Evolutionary conservation across 352 stramenopile species (phyloP), one percentile per base, ranked within the genome.

Genomic region (Phytophthora pini): DNA sequence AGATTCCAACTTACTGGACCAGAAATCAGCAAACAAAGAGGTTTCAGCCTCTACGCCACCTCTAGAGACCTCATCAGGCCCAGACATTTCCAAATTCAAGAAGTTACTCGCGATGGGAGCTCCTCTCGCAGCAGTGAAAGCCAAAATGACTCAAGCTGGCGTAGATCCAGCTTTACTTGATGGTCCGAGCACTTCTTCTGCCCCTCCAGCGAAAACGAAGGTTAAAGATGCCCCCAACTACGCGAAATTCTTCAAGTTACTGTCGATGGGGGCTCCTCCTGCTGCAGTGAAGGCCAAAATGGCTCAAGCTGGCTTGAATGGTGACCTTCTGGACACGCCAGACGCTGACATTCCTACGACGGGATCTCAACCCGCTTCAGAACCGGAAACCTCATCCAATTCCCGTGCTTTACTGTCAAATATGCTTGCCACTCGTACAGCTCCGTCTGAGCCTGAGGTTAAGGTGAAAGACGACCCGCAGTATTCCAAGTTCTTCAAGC

Each of bases 261-360:
- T 77, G 39, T 76, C 78, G 0, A 92, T 91, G 80, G 82, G 82
- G 2, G 82, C 80, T 1, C 84, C 84, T 29, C 47, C 48, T 3
- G 70, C 58, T 20, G 79, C 77, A 6, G 82, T 93, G 2, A 86
- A 89, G 45, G 70, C 78, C 0, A 90, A 91, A 51, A 88, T 88
- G 77, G 31, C 40, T 9, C 73, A 84, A 61, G 95, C 97, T 68
- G 91, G 89, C 1, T 58, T 98, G 22, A 93, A 98, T 72, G 74
- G 88, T 39, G 75, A 82, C 3, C 61, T 90, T 3, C 57, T 93
- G 7, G 81, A 92, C 44, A 92, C 78, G 0, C 84, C 87, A 10
- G 77, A 92, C 31, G 81, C 79, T 3, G 56, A 71, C 3, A 56
- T 92, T 29, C 64, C 70, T 1, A 43, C 56, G 4, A 79, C 56